Evolutionary conservation across 495 filamentous ascomycete species (phyloP).

Genomic region (Aspergillus egyptiacus): DNA sequence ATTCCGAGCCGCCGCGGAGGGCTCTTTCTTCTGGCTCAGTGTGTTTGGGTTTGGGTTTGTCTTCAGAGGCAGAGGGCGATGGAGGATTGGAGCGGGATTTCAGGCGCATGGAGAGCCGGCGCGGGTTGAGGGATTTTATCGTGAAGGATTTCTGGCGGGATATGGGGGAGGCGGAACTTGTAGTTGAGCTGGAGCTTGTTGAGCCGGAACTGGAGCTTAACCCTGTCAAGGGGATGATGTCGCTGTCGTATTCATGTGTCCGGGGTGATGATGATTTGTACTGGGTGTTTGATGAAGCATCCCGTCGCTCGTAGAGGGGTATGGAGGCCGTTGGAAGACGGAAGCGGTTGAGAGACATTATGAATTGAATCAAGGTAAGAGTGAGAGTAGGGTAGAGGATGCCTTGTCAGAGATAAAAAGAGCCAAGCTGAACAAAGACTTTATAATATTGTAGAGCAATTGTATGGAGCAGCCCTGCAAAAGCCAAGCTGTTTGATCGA

Average conservation of each 20-base stretch:
- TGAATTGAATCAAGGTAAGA: constrained; percentile 23
- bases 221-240: constrained; percentile 10
- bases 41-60: background rate
- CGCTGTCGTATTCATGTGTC: constrained; percentile 11
- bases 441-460: too few relatives aligned
- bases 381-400: background rate
- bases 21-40: background rate
- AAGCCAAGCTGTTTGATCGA: constrained; percentile 11
- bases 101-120: constrained; percentile 32
- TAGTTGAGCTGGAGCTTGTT: background rate
- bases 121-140: constrained; percentile 22
- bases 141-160: constrained; percentile 10
- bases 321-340: constrained; percentile 19
- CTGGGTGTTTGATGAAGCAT: constrained; percentile 36
- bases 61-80: background rate
- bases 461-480: too few relatives aligned
- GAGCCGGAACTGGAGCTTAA: background rate
- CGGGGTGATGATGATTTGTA: constrained; percentile 26
- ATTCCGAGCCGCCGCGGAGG: constrained; percentile 13
- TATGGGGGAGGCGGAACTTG: background rate
- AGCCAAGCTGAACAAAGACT: too few relatives aligned
- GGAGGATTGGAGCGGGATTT: background rate
- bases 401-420: too few relatives aligned
- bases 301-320: constrained; percentile 37
- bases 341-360: constrained; percentile 29